Percentiles rank a stretch among this genome's conserved stretches.
Evolutionary conservation across 768 basidiomycete species (phyloP).

Genomic region (Podaxis mareebaensis): DNA sequence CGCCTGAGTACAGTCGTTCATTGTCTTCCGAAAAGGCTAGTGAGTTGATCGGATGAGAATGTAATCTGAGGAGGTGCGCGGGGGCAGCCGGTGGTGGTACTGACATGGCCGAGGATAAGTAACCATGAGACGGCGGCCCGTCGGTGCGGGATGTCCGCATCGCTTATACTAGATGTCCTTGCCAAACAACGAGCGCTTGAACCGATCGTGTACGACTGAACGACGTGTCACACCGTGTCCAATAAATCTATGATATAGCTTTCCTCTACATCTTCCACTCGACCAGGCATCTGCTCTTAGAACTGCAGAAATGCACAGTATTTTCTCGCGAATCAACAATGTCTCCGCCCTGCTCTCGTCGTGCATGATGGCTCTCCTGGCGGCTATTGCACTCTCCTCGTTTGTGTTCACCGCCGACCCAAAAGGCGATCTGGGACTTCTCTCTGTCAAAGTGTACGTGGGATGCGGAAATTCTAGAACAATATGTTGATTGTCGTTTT

Average conservation of each 20-base stretch:
- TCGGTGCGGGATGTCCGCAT: neutral
- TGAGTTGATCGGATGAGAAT: constrained; percentile 60
- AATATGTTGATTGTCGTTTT: neutral
- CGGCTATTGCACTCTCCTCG: constrained; percentile 71
- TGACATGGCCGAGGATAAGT: constrained; percentile 14
- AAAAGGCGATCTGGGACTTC: constrained; percentile 55
- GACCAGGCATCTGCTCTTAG: constrained; percentile 1
- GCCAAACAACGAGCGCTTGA: constrained; percentile 18
- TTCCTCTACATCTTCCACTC: constrained; percentile 3
- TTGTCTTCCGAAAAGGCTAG: constrained; percentile 71
- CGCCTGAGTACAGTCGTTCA: constrained; percentile 84
- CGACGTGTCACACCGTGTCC: constrained; percentile 15
- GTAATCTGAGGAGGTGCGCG: constrained; percentile 73
- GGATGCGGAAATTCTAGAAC: neutral
- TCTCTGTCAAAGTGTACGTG: constrained; percentile 77
- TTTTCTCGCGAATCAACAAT: constrained; percentile 73
- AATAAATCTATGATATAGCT: constrained; percentile 5
- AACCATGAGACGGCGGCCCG: neutral
- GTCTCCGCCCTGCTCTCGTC: constrained; percentile 72
- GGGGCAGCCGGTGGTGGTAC: constrained; percentile 54
- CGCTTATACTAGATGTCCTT: constrained; percentile 2
- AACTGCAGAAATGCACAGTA: constrained; percentile 58
- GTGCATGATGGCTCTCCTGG: constrained; percentile 72
- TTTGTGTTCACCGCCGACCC: constrained; percentile 62
- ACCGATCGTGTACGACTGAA: neutral